Percentiles rank a stretch among this genome's conserved stretches.
These are phyloP conservation scores for Scutellaria baicalensis DNA, from an alignment of 257 asterid genomes.

Conservation along the genomic window DNA sequence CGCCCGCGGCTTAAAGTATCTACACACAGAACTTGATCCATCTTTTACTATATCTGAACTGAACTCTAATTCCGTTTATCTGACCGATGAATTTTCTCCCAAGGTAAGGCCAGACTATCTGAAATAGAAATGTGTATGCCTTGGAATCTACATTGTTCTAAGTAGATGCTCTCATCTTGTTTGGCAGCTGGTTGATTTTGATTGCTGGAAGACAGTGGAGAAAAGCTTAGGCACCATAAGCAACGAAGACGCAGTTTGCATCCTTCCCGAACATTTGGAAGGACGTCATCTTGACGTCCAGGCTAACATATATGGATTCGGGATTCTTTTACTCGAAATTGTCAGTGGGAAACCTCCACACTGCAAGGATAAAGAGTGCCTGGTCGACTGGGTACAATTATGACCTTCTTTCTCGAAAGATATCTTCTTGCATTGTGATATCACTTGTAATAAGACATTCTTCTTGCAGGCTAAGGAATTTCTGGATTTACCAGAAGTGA, in stretches of 20 bases:
- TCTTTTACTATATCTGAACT: slow-evolving; percentile 61
- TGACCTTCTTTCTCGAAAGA: background rate
- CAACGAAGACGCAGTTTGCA: slow-evolving; percentile 34
- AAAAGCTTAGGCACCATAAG: slow-evolving; percentile 40
- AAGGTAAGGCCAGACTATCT: slow-evolving; percentile 39
- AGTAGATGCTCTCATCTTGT: slow-evolving; percentile 8
- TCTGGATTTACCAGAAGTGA: slow-evolving; percentile 60
- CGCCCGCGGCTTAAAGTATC: slow-evolving; percentile 70
- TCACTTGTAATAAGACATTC: background rate
- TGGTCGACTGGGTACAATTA: slow-evolving; percentile 72
- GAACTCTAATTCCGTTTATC: slow-evolving; percentile 58
- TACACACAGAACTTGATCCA: slow-evolving; percentile 62
- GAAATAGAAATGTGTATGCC: background rate
- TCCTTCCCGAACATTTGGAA: slow-evolving; percentile 34
- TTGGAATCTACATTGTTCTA: background rate
- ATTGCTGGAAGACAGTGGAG: slow-evolving; percentile 53
- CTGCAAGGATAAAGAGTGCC: slow-evolving; percentile 57
- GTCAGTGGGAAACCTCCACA: slow-evolving; percentile 71
- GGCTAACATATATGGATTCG: slow-evolving; percentile 60
- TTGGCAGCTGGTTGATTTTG: slow-evolving; percentile 48
- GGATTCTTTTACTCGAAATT: slow-evolving; percentile 67
- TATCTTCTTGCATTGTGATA: background rate
- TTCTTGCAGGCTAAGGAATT: slow-evolving; percentile 70
- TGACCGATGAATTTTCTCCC: slow-evolving; percentile 94
- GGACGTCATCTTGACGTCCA: slow-evolving; percentile 41